A percentile compares a stretch with the other conserved stretches of the same genome.
These are phyloP conservation scores for Plectosphaerella sp. DNA, from an alignment of 2,329 filamentous ascomycete species.

Conservation along the genomic window DNA sequence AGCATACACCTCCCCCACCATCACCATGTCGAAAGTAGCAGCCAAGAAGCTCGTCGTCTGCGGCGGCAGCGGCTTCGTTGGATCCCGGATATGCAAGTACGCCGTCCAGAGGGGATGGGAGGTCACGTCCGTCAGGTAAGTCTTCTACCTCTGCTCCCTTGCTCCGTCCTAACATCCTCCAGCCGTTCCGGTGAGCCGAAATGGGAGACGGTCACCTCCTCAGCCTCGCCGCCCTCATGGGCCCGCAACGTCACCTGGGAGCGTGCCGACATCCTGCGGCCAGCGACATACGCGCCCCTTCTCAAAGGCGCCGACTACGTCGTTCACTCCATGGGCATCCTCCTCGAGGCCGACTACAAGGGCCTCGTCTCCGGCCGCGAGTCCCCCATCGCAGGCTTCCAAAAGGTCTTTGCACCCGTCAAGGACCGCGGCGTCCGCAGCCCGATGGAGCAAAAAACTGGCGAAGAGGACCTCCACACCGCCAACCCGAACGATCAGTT, in stretches of 20 bases:
- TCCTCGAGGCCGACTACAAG: slow-evolving; percentile 98
- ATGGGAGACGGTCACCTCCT: slow-evolving; percentile 78
- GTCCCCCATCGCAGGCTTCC: slow-evolving; percentile 72
- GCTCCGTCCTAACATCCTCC: slow-evolving; percentile 6
- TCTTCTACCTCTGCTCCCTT: slow-evolving; percentile 1
- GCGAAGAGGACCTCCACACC: slow-evolving; percentile 56
- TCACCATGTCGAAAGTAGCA: slow-evolving; percentile 49
- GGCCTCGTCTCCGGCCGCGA: slow-evolving; percentile 80
- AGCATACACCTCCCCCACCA: slow-evolving; percentile 3
- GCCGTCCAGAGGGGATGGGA: slow-evolving; percentile 84
- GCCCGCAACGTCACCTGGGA: slow-evolving; percentile 81
- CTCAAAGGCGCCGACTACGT: slow-evolving; percentile 78
- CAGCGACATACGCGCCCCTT: slow-evolving; percentile 71
- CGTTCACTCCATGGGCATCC: slow-evolving; percentile 91
- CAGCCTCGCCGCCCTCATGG: slow-evolving; percentile 69
- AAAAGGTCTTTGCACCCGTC: slow-evolving; percentile 68
- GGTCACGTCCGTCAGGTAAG: slow-evolving; percentile 85
- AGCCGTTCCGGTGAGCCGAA: slow-evolving; percentile 87
- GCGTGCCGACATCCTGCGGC: slow-evolving; percentile 80
- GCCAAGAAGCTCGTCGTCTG: slow-evolving; percentile 83
- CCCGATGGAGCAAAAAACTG: slow-evolving; percentile 57
- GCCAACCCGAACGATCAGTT: slow-evolving; percentile 69
- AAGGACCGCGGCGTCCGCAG: slow-evolving; percentile 59
- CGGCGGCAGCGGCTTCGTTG: slow-evolving; percentile 90
- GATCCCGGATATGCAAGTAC: slow-evolving; percentile 84